Conservation (phyloP, 2,329 filamentous ascomycete species). For the Monilinia fructigena region DNA sequence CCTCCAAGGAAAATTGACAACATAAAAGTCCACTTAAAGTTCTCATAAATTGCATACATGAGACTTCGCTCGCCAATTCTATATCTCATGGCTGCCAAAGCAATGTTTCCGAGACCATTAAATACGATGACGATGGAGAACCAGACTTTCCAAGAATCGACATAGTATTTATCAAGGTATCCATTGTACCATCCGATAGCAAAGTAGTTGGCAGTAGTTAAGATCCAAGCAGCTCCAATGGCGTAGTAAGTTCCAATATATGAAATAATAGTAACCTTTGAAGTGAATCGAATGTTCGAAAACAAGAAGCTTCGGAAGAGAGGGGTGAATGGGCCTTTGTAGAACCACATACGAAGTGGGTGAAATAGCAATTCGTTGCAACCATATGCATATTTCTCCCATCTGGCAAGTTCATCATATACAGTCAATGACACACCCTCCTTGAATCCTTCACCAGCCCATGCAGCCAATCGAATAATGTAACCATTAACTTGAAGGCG, state of each 20-base stretch:
- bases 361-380: conserved; percentile 82
- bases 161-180: conserved; percentile 76
- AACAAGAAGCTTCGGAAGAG: conserved; percentile 73
- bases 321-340: conserved; percentile 73
- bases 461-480: conserved; percentile 69
- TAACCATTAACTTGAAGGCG: conserved; percentile 72
- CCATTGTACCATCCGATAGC: conserved; percentile 74
- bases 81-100: conserved; percentile 71
- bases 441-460: conserved; percentile 74
- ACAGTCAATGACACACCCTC: conserved; percentile 82
- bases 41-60: conserved; percentile 56
- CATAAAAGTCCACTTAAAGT: conserved; percentile 72
- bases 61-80: conserved; percentile 64
- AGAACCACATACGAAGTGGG: conserved; percentile 70
- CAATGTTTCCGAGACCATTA: conserved; percentile 70
- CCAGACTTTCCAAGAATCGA: conserved; percentile 77
- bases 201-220: conserved; percentile 74
- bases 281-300: conserved; percentile 71
- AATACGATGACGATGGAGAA: conserved; percentile 79
- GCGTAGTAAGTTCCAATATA: conserved; percentile 82
- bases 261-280: conserved; percentile 72
- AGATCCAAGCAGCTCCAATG: conserved; percentile 71
- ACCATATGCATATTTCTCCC: conserved; percentile 85
- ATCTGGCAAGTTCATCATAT: conserved; percentile 79
- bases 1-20: conserved; percentile 81